Evolutionary conservation across 2,329 filamentous ascomycete species (phyloP), one percentile per base, ranked within the genome.

Genomic region (Acrocalymma vagum): DNA sequence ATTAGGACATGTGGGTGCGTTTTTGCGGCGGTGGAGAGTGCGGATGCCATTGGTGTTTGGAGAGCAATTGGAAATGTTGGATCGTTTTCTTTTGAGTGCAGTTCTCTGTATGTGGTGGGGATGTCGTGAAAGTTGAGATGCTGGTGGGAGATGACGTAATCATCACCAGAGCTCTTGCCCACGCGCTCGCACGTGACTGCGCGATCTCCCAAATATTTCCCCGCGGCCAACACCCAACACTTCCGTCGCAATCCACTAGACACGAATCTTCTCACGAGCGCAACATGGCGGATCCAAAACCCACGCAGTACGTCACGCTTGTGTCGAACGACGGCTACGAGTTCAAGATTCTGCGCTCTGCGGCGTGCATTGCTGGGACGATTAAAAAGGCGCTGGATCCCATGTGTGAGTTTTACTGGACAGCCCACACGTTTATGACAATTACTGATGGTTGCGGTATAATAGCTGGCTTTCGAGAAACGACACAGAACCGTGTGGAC

Each of bases 321-420:
- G 78, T 91, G 27, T 90, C 87, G 1, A 80, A 77, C 53, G 88
- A 93, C 69, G 86, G 82, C 57, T 90, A 84, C 65, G 87, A 90
- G 73, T 92, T 89, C 65, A 82, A 88, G 50, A 78, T 92, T 35
- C 76, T 87, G 39, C 83, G 87, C 38, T 85, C 88, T 33, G 85
- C 87, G 3, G 83, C 87, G 45, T 76, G 82, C 60, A 76, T 88
- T 60, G 88, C 86, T 55, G 84, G 84, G 22, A 81, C 85, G 43
- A 86, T 93, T 72, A 87, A 83, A 72, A 80, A 83, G 65, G 90
- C 90, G 81, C 74, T 93, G 45, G 85, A 90, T 59, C 81, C 84
- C 11, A 78, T 79, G 55, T 86, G 85, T 86, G 70, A 29, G 79
- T 60, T 7, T 15, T 13, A 25, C 24, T 33, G n/a, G 21, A 26